Percentiles rank a stretch among this genome's conserved stretches.
phyloP scores from a whole-genome alignment of 2,329 filamentous ascomycete genomes.

The Hypoxylon sp. region DNA sequence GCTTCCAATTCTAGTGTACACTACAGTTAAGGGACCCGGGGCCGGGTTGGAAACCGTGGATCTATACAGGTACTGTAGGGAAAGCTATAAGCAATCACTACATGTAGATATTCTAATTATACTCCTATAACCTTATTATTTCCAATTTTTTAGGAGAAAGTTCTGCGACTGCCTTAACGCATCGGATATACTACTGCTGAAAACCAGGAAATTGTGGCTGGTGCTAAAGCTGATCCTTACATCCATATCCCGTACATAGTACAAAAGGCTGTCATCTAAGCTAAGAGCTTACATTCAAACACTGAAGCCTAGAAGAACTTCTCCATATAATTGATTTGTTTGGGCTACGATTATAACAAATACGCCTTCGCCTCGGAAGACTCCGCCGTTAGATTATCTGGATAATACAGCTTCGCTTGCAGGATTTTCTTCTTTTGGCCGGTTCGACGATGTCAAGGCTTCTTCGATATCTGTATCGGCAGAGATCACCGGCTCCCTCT shows the following conservation, averaged over 20 bases:
- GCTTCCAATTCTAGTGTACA: no score
- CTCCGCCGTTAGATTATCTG: not conserved
- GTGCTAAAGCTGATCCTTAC: not conserved
- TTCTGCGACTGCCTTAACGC: not conserved
- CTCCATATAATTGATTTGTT: no score
- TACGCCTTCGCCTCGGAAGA: not conserved
- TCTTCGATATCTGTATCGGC: conserved; percentile 27
- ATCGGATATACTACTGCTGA: not conserved
- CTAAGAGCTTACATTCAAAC: no score
- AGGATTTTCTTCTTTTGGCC: conserved; percentile 1
- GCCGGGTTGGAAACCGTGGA: no score
- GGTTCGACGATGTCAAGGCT: not conserved
- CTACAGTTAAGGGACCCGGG: no score
- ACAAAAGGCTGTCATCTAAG: not conserved
- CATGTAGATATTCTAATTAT: not conserved
- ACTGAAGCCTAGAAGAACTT: no score
- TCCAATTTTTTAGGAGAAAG: not conserved
- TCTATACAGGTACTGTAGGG: not conserved
- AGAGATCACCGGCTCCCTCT: conserved; percentile 9
- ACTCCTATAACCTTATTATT: not conserved
- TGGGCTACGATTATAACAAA: not conserved
- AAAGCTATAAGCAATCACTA: not conserved
- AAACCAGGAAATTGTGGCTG: not conserved
- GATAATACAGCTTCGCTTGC: not conserved
- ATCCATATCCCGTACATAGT: not conserved